phyloP scores from a whole-genome alignment of 2,329 filamentous ascomycete species.

The Verticillium klebahnii region DNA sequence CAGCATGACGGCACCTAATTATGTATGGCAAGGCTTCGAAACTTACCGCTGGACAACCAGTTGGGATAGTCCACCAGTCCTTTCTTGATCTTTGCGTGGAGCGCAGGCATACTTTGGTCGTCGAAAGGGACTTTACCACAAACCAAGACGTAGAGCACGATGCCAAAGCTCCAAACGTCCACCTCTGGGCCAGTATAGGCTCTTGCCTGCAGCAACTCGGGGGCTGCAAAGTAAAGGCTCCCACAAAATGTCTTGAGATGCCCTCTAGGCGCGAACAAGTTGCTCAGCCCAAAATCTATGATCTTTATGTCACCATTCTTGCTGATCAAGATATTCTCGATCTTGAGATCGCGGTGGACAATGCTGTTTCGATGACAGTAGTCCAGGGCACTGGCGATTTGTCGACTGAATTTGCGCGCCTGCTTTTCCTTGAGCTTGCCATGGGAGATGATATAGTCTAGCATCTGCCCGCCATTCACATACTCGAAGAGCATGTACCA shows the following conservation, averaged over 20 bases:
- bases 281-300: slow-evolving; percentile 97
- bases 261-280: slow-evolving; percentile 80
- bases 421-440: slow-evolving; percentile 97
- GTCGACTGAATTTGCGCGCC: slow-evolving; percentile 92
- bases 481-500: slow-evolving; percentile 99
- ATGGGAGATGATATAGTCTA: slow-evolving; percentile 99
- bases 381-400: slow-evolving; percentile 93
- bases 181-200: slow-evolving; percentile 96
- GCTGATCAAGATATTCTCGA: slow-evolving; percentile 98
- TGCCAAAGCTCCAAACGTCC: slow-evolving; percentile 98
- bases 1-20: neutral
- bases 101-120: slow-evolving; percentile 96
- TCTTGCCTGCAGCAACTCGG: slow-evolving; percentile 87
- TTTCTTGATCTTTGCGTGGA: slow-evolving; percentile 99
- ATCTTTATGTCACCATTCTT: slow-evolving; percentile 99
- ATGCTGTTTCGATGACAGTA: slow-evolving; percentile 99
- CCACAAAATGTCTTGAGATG: slow-evolving; percentile 96
- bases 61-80: slow-evolving; percentile 92
- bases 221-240: slow-evolving; percentile 95
- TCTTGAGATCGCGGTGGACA: slow-evolving; percentile 95
- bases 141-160: slow-evolving; percentile 93
- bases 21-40: neutral
- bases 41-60: slow-evolving; percentile 82
- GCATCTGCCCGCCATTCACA: slow-evolving; percentile 98
- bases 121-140: slow-evolving; percentile 98